Evolutionary conservation across 495 filamentous ascomycete species (phyloP).

Genomic region (Neurospora tetraspora): DNA sequence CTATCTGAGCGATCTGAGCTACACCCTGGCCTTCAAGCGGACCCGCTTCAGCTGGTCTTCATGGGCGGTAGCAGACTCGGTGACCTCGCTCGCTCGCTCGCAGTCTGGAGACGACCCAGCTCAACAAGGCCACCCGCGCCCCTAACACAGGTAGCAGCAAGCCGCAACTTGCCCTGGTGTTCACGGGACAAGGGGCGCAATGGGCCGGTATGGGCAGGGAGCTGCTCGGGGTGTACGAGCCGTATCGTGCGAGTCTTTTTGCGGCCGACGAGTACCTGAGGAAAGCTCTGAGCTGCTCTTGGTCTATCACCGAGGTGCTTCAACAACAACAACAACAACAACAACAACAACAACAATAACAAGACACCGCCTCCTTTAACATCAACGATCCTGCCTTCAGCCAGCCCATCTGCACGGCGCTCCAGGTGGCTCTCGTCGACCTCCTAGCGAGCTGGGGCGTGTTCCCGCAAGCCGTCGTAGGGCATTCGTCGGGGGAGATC

Average conservation of each 20-base stretch:
- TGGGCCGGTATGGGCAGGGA: slow-evolving; percentile 37
- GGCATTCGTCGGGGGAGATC: slow-evolving; percentile 55
- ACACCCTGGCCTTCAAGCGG: slow-evolving; percentile 13
- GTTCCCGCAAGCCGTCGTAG: slow-evolving; percentile 35
- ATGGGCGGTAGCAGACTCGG: background rate
- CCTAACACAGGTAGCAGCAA: slow-evolving; percentile 7
- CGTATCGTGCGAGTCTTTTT: background rate
- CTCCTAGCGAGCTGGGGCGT: slow-evolving; percentile 40
- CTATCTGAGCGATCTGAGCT: slow-evolving; percentile 5
- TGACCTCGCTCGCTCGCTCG: background rate
- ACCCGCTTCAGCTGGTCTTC: background rate
- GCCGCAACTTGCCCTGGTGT: slow-evolving; percentile 27
- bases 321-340: too few relatives aligned
- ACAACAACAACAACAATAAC: background rate
- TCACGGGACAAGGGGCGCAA: slow-evolving; percentile 22
- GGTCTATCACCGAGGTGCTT: too few relatives aligned
- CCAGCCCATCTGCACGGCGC: slow-evolving; percentile 36
- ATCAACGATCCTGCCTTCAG: slow-evolving; percentile 6
- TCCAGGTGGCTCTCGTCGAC: slow-evolving; percentile 45
- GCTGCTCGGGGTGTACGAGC: slow-evolving; percentile 7
- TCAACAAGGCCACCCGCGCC: background rate
- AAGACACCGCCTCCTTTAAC: slow-evolving; percentile 1
- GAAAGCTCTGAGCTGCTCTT: too few relatives aligned
- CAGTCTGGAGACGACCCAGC: background rate
- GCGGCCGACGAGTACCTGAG: background rate